Percentiles rank a stretch among this genome's conserved stretches.
Conservation (phyloP, 768 basidiomycete genomes). For the Rhodotorula babjevae region DNA sequence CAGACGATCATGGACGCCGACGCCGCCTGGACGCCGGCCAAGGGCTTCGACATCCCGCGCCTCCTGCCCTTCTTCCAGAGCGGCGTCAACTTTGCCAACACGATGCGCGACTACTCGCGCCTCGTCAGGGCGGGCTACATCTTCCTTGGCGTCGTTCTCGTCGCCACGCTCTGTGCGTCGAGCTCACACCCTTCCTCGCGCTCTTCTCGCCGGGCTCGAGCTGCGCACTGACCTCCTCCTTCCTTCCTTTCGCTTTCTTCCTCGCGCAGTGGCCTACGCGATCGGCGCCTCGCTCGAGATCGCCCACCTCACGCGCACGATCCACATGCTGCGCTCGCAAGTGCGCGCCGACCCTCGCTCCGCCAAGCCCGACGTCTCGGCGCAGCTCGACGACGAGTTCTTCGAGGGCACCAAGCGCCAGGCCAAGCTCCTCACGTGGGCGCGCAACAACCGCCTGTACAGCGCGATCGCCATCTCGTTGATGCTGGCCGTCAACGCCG, state of each 20-base stretch:
- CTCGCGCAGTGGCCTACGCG: constrained; percentile 19
- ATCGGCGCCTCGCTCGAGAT: constrained; percentile 20
- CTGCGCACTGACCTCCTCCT: no score
- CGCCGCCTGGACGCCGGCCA: neutral
- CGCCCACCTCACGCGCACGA: neutral
- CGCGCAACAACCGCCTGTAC: constrained; percentile 9
- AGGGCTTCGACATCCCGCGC: constrained; percentile 9
- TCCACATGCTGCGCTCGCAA: neutral
- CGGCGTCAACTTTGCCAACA: neutral
- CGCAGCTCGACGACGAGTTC: neutral
- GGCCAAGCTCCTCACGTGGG: constrained; percentile 22
- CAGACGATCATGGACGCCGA: neutral
- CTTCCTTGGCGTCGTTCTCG: neutral
- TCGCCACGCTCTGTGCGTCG: constrained; percentile 2
- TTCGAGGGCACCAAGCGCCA: neutral
- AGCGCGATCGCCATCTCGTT: constrained; percentile 4
- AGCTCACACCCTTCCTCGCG: no score
- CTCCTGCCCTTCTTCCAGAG: neutral
- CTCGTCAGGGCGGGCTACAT: neutral
- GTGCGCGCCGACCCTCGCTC: no score
- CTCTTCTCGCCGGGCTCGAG: no score
- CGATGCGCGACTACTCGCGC: neutral
- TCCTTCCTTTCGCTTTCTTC: no score
- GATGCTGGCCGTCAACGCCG: constrained; percentile 20
- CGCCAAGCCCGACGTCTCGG: neutral